Conservation (phyloP, 306 rosid genomes). For the Citrullus colocynthis region DNA sequence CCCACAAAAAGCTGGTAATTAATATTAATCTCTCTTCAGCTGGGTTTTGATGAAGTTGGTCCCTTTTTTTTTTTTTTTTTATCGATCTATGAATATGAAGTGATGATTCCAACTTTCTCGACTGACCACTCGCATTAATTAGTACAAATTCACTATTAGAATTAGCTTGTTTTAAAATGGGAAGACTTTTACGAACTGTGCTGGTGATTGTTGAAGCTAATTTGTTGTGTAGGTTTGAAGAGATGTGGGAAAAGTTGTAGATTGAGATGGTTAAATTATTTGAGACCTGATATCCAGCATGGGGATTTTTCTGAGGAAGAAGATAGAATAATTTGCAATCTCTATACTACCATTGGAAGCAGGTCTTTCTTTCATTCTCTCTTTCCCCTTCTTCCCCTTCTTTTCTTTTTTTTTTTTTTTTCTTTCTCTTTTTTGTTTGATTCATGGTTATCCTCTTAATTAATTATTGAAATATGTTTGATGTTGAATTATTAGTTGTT, state of each 20-base stretch:
- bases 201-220: background rate
- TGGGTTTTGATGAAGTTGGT: background rate
- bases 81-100: background rate
- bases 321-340: conserved; percentile 63
- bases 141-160: too few relatives aligned
- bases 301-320: conserved; percentile 82
- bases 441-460: background rate
- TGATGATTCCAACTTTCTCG: background rate
- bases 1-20: conserved; percentile 67
- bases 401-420: background rate
- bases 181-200: background rate
- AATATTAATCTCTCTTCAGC: background rate
- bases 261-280: conserved; percentile 91
- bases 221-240: conserved; percentile 41
- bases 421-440: background rate
- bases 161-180: too few relatives aligned
- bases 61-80: too few relatives aligned
- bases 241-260: conserved; percentile 98
- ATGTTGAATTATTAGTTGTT: background rate
- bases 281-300: conserved; percentile 81
- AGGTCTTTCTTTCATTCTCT: conserved; percentile 30
- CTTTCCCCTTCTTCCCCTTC: background rate
- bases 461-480: background rate
- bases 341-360: conserved; percentile 88
- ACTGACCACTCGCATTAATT: too few relatives aligned